Conservation (phyloP, 2,329 filamentous ascomycete species). For the Aspergillus pseudoterreus region DNA sequence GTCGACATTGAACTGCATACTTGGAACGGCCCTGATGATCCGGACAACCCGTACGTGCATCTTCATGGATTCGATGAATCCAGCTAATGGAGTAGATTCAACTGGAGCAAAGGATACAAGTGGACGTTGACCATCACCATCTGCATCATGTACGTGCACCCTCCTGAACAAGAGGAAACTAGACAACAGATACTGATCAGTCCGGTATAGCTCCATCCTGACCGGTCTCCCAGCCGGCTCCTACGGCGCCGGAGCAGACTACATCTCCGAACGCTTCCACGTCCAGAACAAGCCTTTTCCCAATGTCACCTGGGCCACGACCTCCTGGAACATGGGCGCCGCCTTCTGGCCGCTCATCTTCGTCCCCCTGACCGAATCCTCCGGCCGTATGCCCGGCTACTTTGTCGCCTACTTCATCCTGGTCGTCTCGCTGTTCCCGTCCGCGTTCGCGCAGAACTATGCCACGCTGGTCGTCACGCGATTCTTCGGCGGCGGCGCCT, state of each 20-base stretch:
- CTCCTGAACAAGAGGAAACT: background rate
- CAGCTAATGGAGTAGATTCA: slow-evolving; percentile 29
- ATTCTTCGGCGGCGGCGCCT: slow-evolving; percentile 43
- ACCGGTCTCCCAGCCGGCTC: slow-evolving; percentile 41
- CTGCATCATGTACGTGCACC: slow-evolving; percentile 36
- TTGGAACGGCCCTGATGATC: slow-evolving; percentile 27
- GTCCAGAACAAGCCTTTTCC: slow-evolving; percentile 33
- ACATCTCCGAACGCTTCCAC: slow-evolving; percentile 28
- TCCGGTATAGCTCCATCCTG: slow-evolving; percentile 32
- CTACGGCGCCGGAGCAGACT: slow-evolving; percentile 34
- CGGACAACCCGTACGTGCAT: slow-evolving; percentile 25
- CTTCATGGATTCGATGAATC: background rate
- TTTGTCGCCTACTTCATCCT: slow-evolving; percentile 41
- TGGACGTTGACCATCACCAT: slow-evolving; percentile 41
- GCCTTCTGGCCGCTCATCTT: slow-evolving; percentile 37
- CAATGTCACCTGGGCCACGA: slow-evolving; percentile 32
- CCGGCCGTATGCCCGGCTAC: slow-evolving; percentile 44
- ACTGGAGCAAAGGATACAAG: slow-evolving; percentile 40
- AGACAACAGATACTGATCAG: background rate
- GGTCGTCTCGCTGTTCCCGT: slow-evolving; percentile 41
- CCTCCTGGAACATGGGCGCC: slow-evolving; percentile 37
- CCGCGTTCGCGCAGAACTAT: slow-evolving; percentile 43
- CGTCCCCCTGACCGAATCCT: slow-evolving; percentile 38
- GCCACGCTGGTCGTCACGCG: slow-evolving; percentile 44
- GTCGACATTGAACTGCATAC: slow-evolving; percentile 26